phyloP scores from a whole-genome alignment of 768 basidiomycete genomes.

The Russula vinacea region DNA sequence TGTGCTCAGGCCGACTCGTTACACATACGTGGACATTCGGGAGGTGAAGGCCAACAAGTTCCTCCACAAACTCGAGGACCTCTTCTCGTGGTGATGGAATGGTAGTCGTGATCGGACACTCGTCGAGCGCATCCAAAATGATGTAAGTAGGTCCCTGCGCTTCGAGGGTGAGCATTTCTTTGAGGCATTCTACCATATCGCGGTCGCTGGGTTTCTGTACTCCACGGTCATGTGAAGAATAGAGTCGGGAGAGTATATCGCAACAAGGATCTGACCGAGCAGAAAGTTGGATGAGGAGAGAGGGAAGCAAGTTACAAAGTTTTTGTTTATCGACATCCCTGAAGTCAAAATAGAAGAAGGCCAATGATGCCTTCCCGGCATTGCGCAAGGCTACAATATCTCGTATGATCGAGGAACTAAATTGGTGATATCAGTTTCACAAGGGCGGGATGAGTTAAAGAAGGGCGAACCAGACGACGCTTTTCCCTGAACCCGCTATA shows the following conservation, averaged over 20 bases:
- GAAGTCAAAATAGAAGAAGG: constrained; percentile 1
- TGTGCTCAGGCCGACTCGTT: neutral
- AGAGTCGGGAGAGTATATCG: neutral
- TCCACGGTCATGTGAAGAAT: neutral
- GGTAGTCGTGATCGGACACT: neutral
- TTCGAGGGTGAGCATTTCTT: neutral
- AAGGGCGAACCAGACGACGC: neutral
- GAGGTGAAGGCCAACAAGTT: neutral
- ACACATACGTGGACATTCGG: neutral
- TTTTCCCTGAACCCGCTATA: neutral
- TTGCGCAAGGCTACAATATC: neutral
- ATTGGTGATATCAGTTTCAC: neutral
- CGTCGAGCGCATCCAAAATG: neutral
- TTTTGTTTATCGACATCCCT: neutral
- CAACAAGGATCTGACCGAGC: neutral
- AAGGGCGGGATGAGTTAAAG: neutral
- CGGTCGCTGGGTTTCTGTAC: neutral
- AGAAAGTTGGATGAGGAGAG: neutral
- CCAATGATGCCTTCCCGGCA: neutral
- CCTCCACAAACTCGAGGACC: neutral
- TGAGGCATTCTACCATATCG: neutral
- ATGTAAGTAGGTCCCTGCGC: neutral
- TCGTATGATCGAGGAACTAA: neutral
- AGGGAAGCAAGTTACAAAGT: neutral
- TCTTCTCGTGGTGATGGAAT: neutral